Evolutionary conservation across 2,329 filamentous ascomycete genomes (phyloP).

Genomic region (Alternaria postmessia): DNA sequence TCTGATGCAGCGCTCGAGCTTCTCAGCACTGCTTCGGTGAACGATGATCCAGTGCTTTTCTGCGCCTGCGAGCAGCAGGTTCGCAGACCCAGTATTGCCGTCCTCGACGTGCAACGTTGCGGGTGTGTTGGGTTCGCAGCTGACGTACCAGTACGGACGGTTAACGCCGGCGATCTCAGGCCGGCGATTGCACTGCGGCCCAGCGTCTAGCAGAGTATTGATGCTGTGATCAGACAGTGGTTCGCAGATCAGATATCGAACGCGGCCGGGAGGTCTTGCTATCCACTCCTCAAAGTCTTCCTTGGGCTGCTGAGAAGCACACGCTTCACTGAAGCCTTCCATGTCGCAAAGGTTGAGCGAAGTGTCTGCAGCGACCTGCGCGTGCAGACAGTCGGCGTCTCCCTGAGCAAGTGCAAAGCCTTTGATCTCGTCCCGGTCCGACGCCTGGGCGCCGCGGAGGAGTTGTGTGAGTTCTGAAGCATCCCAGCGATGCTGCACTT

Average conservation of each 20-base stretch:
- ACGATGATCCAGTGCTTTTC: slow-evolving; percentile 22
- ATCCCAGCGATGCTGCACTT: slow-evolving; percentile 1
- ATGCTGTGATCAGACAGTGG: slow-evolving; percentile 4
- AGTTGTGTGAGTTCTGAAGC: slow-evolving; percentile 9
- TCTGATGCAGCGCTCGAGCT: slow-evolving; percentile 10
- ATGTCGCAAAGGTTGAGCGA: neutral
- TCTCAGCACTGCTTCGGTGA: slow-evolving; percentile 6
- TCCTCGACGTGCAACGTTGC: slow-evolving; percentile 18
- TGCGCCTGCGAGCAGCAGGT: slow-evolving; percentile 16
- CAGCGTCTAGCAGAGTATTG: slow-evolving; percentile 15
- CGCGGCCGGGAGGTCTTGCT: neutral
- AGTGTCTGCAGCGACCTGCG: neutral
- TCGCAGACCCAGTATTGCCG: slow-evolving; percentile 13
- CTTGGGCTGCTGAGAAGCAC: neutral
- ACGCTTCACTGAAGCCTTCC: neutral
- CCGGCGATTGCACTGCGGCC: neutral
- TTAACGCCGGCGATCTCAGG: slow-evolving; percentile 17
- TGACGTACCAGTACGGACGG: slow-evolving; percentile 17
- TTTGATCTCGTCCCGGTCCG: slow-evolving; percentile 1
- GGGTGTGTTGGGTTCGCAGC: slow-evolving; percentile 1
- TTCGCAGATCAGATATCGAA: slow-evolving; percentile 11
- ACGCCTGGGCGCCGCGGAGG: neutral
- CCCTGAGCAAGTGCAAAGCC: slow-evolving; percentile 7
- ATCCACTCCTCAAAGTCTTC: slow-evolving; percentile 12
- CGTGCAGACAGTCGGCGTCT: slow-evolving; percentile 1